Conservation (phyloP, 176 grass and related monocot species). For the Eleusine indica region DNA sequence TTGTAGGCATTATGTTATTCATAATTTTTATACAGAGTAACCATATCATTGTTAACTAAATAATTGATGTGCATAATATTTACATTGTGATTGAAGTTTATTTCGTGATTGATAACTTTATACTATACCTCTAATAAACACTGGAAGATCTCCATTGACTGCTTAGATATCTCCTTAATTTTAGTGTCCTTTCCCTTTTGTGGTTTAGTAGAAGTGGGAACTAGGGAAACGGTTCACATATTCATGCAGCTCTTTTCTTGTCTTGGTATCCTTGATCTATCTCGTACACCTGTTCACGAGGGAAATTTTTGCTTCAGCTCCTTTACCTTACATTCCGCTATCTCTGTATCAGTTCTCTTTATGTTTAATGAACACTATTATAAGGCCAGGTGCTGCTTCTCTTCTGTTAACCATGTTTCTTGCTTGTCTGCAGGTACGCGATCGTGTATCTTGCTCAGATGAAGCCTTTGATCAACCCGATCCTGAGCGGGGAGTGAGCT, state of each 20-base stretch:
- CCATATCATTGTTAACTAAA: neutral
- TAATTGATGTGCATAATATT: neutral
- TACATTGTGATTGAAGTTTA: neutral
- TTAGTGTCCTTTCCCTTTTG: neutral
- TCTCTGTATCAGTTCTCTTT: neutral
- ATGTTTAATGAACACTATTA: neutral
- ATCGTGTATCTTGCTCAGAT: conserved; percentile 95
- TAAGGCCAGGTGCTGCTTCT: neutral
- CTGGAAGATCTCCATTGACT: neutral
- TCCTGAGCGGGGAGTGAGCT: conserved; percentile 85
- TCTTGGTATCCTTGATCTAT: neutral
- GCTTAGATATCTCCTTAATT: neutral
- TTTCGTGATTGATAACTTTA: neutral
- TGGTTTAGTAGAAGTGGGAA: neutral
- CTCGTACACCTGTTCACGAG: neutral
- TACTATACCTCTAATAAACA: neutral
- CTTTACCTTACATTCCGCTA: neutral
- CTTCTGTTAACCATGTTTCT: neutral
- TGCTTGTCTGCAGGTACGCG: conserved; percentile 68
- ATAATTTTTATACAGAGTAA: neutral
- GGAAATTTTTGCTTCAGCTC: neutral
- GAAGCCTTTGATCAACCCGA: conserved; percentile 96
- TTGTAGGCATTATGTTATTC: neutral
- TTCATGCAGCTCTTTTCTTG: neutral
- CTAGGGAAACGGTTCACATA: neutral